phyloP scores from a whole-genome alignment of 768 basidiomycete genomes.

The Podaxis sp. region DNA sequence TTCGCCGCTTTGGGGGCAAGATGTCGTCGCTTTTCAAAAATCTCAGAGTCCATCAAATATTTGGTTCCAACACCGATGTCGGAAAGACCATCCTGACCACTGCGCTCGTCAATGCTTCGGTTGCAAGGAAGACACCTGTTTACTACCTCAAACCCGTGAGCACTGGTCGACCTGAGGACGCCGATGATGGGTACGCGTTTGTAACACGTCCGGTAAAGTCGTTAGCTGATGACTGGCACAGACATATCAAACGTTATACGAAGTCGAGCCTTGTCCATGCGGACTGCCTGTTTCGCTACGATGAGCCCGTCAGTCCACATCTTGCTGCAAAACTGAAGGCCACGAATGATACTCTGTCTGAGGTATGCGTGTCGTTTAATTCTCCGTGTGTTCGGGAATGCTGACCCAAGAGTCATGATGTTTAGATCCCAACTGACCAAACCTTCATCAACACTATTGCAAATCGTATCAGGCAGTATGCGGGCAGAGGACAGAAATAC shows the following conservation, averaged over 20 bases:
- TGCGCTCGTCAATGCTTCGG: constrained; percentile 81
- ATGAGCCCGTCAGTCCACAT: constrained; percentile 93
- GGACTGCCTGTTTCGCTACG: constrained; percentile 78
- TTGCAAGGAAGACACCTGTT: constrained; percentile 46
- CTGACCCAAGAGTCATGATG: neutral
- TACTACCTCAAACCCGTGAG: constrained; percentile 90
- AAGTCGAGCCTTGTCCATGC: constrained; percentile 45
- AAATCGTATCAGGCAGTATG: constrained; percentile 57
- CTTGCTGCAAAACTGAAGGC: constrained; percentile 66
- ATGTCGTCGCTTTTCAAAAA: constrained; percentile 88
- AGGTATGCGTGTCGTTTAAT: constrained; percentile 25
- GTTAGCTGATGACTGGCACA: constrained; percentile 28
- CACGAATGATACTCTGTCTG: constrained; percentile 24
- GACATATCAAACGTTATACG: constrained; percentile 64
- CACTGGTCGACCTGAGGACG: constrained; percentile 77
- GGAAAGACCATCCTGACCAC: constrained; percentile 92
- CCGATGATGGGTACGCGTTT: constrained; percentile 74
- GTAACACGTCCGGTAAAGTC: neutral
- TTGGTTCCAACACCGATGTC: constrained; percentile 95
- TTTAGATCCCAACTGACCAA: constrained; percentile 60
- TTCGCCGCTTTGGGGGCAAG: too few relatives aligned
- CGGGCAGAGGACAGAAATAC: constrained; percentile 27
- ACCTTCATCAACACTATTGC: constrained; percentile 67
- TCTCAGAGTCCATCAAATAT: constrained; percentile 85
- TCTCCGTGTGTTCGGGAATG: neutral